Percentiles rank a stretch among this genome's conserved stretches.
Evolutionary conservation across 305 asterid genomes (phyloP).

Genomic region (Fraxinus platypoda): DNA sequence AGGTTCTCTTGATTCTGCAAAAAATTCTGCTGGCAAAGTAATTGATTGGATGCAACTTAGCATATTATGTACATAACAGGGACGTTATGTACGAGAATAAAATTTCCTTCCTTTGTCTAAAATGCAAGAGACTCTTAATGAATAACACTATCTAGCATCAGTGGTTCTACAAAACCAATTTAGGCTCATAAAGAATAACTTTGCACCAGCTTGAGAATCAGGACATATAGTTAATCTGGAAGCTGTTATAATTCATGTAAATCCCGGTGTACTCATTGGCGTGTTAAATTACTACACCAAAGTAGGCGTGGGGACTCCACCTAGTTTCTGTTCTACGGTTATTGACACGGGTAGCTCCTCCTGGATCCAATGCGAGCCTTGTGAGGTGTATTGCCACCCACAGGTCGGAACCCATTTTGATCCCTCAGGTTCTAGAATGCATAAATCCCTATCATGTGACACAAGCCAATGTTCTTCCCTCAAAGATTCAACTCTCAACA

Average conservation of each 20-base stretch:
- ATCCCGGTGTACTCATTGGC: slow-evolving; percentile 40
- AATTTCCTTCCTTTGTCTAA: background rate
- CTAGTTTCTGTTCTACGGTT: slow-evolving; percentile 40
- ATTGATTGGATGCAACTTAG: background rate
- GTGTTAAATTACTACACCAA: slow-evolving; percentile 45
- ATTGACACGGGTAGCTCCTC: slow-evolving; percentile 64
- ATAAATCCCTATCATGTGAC: slow-evolving; percentile 30
- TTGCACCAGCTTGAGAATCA: background rate
- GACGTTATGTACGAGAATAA: background rate
- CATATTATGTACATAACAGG: background rate
- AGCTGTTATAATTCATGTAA: slow-evolving; percentile 33
- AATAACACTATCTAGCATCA: too few relatives aligned
- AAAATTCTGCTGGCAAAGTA: background rate
- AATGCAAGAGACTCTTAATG: background rate
- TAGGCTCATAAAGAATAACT: slow-evolving; percentile 23
- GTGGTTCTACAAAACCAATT: background rate
- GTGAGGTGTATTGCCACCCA: slow-evolving; percentile 43
- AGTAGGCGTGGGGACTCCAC: slow-evolving; percentile 53
- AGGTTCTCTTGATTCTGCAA: background rate
- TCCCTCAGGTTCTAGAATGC: slow-evolving; percentile 40
- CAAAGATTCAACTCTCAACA: background rate
- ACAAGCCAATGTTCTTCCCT: slow-evolving; percentile 24
- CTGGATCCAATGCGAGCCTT: slow-evolving; percentile 57
- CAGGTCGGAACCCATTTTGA: slow-evolving; percentile 38
- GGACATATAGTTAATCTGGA: slow-evolving; percentile 14